Evolutionary conservation across 2,329 filamentous ascomycete species (phyloP).

Genomic region (Verticillium albo-atrum): DNA sequence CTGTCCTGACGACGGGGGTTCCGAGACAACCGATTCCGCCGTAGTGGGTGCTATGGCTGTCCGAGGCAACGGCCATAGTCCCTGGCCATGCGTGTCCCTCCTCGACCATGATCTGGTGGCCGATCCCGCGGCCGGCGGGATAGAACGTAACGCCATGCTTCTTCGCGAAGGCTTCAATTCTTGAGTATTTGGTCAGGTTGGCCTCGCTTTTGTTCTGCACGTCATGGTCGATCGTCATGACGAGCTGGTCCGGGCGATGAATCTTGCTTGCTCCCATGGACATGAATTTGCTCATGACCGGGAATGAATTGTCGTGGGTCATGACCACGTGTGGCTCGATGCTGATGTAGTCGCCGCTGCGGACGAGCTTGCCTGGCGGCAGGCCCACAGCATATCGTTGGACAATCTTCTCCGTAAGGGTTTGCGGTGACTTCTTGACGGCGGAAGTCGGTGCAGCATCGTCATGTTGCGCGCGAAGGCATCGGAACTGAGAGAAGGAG

Average conservation of each 20-base stretch:
- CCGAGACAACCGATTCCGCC: conserved; percentile 74
- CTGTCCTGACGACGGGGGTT: conserved; percentile 79
- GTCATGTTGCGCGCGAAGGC: too few relatives aligned
- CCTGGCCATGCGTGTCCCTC: conserved; percentile 81
- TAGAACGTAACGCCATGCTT: conserved; percentile 67
- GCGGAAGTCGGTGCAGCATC: too few relatives aligned
- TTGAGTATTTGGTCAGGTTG: conserved; percentile 77
- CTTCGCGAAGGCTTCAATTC: conserved; percentile 78
- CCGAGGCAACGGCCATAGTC: conserved; percentile 74
- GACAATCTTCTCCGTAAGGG: conserved; percentile 88
- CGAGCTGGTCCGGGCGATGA: conserved; percentile 64
- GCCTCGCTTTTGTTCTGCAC: conserved; percentile 76
- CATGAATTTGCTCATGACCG: conserved; percentile 72
- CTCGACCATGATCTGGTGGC: conserved; percentile 90
- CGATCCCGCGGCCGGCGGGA: conserved; percentile 76
- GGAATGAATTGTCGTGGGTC: conserved; percentile 83
- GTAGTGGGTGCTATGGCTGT: conserved; percentile 79
- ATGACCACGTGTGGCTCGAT: conserved; percentile 68
- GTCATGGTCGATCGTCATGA: conserved; percentile 82
- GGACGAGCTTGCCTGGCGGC: conserved; percentile 68
- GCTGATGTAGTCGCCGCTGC: conserved; percentile 78
- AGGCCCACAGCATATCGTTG: conserved; percentile 77
- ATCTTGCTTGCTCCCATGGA: conserved; percentile 71
- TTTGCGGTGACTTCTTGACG: conserved; percentile 59
- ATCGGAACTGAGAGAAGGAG: too few relatives aligned